Conservation (phyloP, 306 rosid genomes). For the Astragalus glycyphyllos region DNA sequence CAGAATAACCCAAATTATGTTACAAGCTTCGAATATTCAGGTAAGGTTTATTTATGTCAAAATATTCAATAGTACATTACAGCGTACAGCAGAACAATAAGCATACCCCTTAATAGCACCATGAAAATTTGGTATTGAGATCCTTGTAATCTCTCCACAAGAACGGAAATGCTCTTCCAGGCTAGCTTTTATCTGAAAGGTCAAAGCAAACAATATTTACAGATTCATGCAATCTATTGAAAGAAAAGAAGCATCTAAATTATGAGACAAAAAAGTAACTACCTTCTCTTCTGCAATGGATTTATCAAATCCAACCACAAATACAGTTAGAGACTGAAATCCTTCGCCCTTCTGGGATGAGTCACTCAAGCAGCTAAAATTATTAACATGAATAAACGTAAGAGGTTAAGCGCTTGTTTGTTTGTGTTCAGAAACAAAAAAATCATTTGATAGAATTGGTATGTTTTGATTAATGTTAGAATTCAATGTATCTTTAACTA, state of each 20-base stretch:
- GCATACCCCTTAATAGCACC: slow-evolving; percentile 67
- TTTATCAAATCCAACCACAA: slow-evolving; percentile 13
- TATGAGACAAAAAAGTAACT: background rate
- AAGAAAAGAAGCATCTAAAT: slow-evolving; percentile 11
- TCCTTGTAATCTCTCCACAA: slow-evolving; percentile 72
- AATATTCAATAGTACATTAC: slow-evolving; percentile 5
- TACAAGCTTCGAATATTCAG: background rate
- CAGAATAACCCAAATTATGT: background rate
- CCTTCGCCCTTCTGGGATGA: slow-evolving; percentile 60
- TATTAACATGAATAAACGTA: background rate
- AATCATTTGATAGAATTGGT: no score
- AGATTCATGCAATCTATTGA: slow-evolving; percentile 3
- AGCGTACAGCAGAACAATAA: slow-evolving; percentile 13
- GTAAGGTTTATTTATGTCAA: slow-evolving; percentile 7
- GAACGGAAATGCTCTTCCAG: slow-evolving; percentile 60
- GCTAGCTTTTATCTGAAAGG: slow-evolving; percentile 58
- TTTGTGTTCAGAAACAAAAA: background rate
- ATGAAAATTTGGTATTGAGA: slow-evolving; percentile 62
- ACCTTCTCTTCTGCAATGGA: slow-evolving; percentile 30
- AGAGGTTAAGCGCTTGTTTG: background rate
- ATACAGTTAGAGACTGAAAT: slow-evolving; percentile 24
- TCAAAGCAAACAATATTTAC: slow-evolving; percentile 5
- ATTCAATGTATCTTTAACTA: no score
- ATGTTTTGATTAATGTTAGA: no score
- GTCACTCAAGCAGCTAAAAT: slow-evolving; percentile 48